Evolutionary conservation across 2,329 filamentous ascomycete genomes (phyloP).

Genomic region (Verticillium tricorpus): DNA sequence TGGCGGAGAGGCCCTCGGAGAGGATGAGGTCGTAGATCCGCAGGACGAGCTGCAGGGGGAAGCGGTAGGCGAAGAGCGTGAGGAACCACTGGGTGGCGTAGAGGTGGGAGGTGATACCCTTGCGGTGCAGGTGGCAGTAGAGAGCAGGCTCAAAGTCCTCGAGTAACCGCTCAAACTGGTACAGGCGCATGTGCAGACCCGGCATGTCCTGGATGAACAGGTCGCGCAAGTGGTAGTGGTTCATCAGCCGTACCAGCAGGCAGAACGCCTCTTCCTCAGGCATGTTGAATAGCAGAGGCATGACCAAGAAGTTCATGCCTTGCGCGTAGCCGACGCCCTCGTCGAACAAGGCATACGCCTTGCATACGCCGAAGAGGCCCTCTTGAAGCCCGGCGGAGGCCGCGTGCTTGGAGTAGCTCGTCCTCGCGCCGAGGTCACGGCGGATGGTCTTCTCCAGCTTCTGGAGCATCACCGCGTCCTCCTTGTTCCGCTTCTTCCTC

Average conservation of each 20-base stretch:
- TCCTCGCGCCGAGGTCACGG: constrained; percentile 84
- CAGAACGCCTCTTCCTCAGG: constrained; percentile 96
- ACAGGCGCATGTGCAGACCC: constrained; percentile 85
- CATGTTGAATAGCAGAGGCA: constrained; percentile 98
- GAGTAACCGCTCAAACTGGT: constrained; percentile 89
- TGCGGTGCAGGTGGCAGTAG: constrained; percentile 87
- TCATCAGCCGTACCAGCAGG: constrained; percentile 89
- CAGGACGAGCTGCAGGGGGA: constrained; percentile 91
- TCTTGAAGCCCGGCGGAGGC: constrained; percentile 89
- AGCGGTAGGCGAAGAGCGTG: constrained; percentile 96
- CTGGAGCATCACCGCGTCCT: constrained; percentile 66
- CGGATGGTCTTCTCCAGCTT: constrained; percentile 91
- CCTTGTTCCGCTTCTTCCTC: constrained; percentile 73
- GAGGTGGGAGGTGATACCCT: constrained; percentile 82
- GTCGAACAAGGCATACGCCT: constrained; percentile 94
- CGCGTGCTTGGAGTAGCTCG: constrained; percentile 95
- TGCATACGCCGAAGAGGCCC: constrained; percentile 90
- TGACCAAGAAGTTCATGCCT: constrained; percentile 97
- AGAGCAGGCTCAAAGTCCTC: constrained; percentile 92
- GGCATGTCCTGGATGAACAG: constrained; percentile 96
- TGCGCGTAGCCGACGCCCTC: constrained; percentile 94
- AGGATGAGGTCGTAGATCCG: constrained; percentile 95
- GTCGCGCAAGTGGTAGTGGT: constrained; percentile 88
- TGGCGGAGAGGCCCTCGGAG: constrained; percentile 87
- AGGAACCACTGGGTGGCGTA: constrained; percentile 99